These are phyloP conservation scores for Erythrobasidium hasegawianum DNA, from an alignment of 1,284 basidiomycete genomes.

Conservation along the genomic window DNA sequence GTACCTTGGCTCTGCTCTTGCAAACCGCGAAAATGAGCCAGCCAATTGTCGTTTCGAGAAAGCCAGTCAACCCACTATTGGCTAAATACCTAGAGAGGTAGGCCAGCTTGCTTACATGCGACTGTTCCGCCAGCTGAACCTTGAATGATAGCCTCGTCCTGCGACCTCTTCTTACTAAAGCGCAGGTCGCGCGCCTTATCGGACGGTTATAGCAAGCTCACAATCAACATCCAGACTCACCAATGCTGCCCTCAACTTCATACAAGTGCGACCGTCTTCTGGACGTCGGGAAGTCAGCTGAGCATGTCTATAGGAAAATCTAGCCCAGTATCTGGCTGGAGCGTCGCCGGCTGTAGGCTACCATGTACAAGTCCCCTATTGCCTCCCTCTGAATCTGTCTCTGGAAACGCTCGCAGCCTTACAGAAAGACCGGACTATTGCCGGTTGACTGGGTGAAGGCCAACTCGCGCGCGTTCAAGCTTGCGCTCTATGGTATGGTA, in stretches of 20 bases:
- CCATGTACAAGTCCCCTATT: constrained; percentile 35
- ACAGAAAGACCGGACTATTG: constrained; percentile 42
- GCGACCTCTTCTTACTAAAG: constrained; percentile 43
- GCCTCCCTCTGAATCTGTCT: constrained; percentile 34
- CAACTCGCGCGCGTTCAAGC: constrained; percentile 44
- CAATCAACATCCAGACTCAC: constrained; percentile 6
- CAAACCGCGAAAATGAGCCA: not conserved
- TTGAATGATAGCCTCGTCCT: constrained; percentile 34
- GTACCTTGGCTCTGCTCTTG: no score
- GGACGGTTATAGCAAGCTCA: not conserved
- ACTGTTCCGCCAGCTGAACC: not conserved
- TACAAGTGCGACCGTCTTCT: constrained; percentile 8
- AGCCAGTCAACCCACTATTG: constrained; percentile 23
- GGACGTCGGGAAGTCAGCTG: not conserved
- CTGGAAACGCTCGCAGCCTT: constrained; percentile 36
- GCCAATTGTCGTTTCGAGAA: constrained; percentile 17
- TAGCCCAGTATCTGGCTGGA: constrained; percentile 8
- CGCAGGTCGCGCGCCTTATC: constrained; percentile 31
- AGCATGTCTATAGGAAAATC: constrained; percentile 18
- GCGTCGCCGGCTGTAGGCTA: not conserved
- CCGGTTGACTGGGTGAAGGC: constrained; percentile 43
- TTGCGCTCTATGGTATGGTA: constrained; percentile 40
- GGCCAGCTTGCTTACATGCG: not conserved
- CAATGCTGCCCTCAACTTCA: constrained; percentile 26
- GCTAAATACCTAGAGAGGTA: constrained; percentile 29